phyloP scores from a whole-genome alignment of 2,329 filamentous ascomycete genomes.

The Trichoderma atroviride region DNA sequence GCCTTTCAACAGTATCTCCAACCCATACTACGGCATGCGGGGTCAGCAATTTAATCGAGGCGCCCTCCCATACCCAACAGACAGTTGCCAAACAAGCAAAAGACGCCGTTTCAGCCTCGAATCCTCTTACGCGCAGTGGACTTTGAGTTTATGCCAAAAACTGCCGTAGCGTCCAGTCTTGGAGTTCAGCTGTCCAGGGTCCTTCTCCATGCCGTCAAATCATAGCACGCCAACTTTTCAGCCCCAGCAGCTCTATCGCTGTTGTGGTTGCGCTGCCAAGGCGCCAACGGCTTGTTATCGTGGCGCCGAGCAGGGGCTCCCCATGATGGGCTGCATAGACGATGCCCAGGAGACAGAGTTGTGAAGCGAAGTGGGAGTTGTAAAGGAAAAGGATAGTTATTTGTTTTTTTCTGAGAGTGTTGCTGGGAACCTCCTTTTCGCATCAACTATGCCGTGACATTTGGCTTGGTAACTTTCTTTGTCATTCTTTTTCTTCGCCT shows the following conservation, averaged over 20 bases:
- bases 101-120: constrained; percentile 22
- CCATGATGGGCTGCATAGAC: constrained; percentile 18
- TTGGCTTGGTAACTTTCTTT: not conserved
- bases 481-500: not conserved
- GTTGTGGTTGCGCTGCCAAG: constrained; percentile 16
- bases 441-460: not conserved
- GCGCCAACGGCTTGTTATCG: constrained; percentile 7
- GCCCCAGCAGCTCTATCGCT: constrained; percentile 5
- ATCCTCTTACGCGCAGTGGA: not conserved
- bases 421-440: not conserved
- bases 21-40: not conserved
- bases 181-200: constrained; percentile 27
- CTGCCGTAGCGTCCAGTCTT: constrained; percentile 13
- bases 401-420: not conserved
- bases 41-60: not conserved
- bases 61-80: not conserved
- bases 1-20: not conserved
- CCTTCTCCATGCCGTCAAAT: constrained; percentile 22
- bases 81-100: not conserved
- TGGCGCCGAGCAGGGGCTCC: constrained; percentile 20
- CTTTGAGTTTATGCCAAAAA: constrained; percentile 1
- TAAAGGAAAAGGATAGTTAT: not conserved
- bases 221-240: not conserved
- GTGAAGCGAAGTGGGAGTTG: not conserved
- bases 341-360: not conserved